Evolutionary conservation across 371 early-diverging fungal species (phyloP).

Genomic region (Mucor indicus): DNA sequence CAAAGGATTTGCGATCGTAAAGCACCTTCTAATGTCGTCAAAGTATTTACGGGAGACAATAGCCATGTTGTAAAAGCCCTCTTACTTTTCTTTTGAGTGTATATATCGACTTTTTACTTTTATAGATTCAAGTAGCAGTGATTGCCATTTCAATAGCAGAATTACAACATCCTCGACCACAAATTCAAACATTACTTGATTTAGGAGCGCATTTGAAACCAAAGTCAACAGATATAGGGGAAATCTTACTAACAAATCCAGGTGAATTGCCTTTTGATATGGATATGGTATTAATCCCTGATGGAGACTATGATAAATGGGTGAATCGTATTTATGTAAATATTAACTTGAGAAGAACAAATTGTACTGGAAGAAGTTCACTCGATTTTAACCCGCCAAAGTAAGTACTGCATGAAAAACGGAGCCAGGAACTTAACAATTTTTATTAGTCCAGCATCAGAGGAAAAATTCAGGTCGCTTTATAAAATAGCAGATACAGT

Average conservation of each 20-base stretch:
- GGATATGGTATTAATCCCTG: slow-evolving; percentile 61
- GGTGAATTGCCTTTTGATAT: slow-evolving; percentile 56
- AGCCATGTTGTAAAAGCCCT: slow-evolving; percentile 40
- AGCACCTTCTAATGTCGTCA: slow-evolving; percentile 53
- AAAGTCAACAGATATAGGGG: slow-evolving; percentile 58
- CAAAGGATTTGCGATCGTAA: slow-evolving; percentile 63
- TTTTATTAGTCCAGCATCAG: slow-evolving; percentile 53
- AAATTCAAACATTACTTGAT: slow-evolving; percentile 46
- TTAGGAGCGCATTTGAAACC: slow-evolving; percentile 36
- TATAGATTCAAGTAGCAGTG: slow-evolving; percentile 53
- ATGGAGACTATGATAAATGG: slow-evolving; percentile 60
- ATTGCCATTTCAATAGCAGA: slow-evolving; percentile 51
- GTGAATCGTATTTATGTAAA: slow-evolving; percentile 58
- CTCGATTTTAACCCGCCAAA: slow-evolving; percentile 60
- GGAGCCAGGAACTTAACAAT: no score
- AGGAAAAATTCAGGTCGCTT: slow-evolving; percentile 62
- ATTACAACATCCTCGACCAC: slow-evolving; percentile 44
- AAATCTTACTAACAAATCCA: slow-evolving; percentile 58
- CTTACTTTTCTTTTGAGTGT: background rate
- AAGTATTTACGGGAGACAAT: slow-evolving; percentile 66
- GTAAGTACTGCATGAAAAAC: no score
- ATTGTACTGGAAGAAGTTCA: slow-evolving; percentile 64
- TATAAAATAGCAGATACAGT: slow-evolving; percentile 58
- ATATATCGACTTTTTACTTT: background rate
- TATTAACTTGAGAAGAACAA: slow-evolving; percentile 58